Percentiles rank a stretch among this genome's conserved stretches.
Conservation (phyloP, 169 alveolate genomes). For the Plasmodium chabaudi region DNA sequence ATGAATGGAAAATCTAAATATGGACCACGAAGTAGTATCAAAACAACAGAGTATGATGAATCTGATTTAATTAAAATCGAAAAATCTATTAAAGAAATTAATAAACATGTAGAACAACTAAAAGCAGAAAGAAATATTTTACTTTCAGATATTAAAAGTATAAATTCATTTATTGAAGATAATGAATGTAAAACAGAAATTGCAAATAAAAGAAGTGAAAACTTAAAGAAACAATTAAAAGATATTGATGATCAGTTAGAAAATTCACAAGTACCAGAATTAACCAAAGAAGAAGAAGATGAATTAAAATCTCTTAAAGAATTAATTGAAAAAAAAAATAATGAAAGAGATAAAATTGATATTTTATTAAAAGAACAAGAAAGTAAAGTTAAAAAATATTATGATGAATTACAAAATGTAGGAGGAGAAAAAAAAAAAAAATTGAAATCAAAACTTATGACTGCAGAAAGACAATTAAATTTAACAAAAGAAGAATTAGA, state of each 20-base stretch:
- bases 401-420: conserved; percentile 75
- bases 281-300: conserved; percentile 68
- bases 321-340: conserved; percentile 68
- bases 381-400: conserved; percentile 33
- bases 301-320: conserved; percentile 66
- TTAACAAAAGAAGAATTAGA: conserved; percentile 69
- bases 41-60: conserved; percentile 59
- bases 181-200: conserved; percentile 71
- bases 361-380: conserved; percentile 54
- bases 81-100: conserved; percentile 8
- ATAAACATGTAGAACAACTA: conserved; percentile 32
- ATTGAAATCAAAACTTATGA: conserved; percentile 70
- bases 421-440: conserved; percentile 81
- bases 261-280: conserved; percentile 62
- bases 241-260: conserved; percentile 73
- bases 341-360: conserved; percentile 68
- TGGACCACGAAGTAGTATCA: neutral
- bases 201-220: conserved; percentile 50
- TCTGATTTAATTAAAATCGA: conserved; percentile 17
- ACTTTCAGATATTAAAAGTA: conserved; percentile 38
- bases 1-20: conserved; percentile 5
- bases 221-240: conserved; percentile 55
- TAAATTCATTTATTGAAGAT: conserved; percentile 36
- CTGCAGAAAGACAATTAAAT: conserved; percentile 77
- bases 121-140: conserved; percentile 15